Evolutionary conservation across 306 rosid genomes (phyloP), one percentile per base, ranked within the genome.

Genomic region (Vachellia collinsii): DNA sequence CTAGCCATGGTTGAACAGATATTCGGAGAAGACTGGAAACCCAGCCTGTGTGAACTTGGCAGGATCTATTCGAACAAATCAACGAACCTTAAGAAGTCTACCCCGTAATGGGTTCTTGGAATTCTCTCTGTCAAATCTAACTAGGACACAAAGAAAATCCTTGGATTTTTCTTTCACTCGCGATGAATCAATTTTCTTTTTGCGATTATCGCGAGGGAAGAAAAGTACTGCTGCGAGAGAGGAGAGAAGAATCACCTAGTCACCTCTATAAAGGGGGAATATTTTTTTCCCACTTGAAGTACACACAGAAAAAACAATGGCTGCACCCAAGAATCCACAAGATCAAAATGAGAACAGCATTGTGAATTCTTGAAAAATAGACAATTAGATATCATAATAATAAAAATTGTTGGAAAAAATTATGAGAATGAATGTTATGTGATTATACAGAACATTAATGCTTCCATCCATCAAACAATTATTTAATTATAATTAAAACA

Each of bases 1-100:
- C 62, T 69, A 67, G 85, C 79, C 85, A 82, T 81, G 43, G 29
- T 77, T 12, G 54, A 25, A 80, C 59, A 7, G 81, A 22, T 59
- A 58, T 59, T 58, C 29, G 69, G 29, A 61, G 53, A 73, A 36
- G 66, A 73, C 47, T n/a, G 37, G 38, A 19, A 73, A n/a, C 48
- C 38, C 75, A 70, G 34, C 34, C 34, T 29, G 34, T 29, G 34
- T 29, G 34, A 29, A 70, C 43, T 72, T 16, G 76, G 62, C 44
- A 25, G 76, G 62, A 48, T 54, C 69, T 5, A 34, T 29, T 10
- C n/a, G 76, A 51, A 72, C 29, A 17, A 85, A 69, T 44, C 82
- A 56, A 11, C 36, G 85, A 86, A 80, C 80, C 69, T 80, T 76
- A 20, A 7, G 74, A 46, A 70, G 23, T 70, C 58, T 0, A 46